These are phyloP conservation scores for Ustulina deusta DNA, from an alignment of 2,329 filamentous ascomycete genomes.

Conservation along the genomic window DNA sequence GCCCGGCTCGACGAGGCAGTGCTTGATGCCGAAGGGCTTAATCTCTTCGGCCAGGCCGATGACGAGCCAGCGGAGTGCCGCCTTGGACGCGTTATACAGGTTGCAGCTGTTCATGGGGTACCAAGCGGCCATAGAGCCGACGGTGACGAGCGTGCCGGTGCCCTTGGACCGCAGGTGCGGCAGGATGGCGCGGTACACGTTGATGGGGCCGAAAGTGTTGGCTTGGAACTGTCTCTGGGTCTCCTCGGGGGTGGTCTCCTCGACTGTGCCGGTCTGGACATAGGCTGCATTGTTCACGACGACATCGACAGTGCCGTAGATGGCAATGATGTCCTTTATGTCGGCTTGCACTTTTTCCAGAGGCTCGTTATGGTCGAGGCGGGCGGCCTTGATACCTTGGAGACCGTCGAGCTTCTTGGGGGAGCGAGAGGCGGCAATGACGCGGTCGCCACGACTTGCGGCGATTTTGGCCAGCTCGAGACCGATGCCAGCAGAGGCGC, in stretches of 20 bases:
- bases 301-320: conserved; percentile 57
- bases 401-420: conserved; percentile 50
- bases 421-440: conserved; percentile 61
- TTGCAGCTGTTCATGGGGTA: conserved; percentile 44
- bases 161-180: conserved; percentile 52
- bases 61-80: conserved; percentile 47
- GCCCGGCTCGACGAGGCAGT: conserved; percentile 54
- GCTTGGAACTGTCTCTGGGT: conserved; percentile 49
- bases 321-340: conserved; percentile 53
- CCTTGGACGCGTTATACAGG: conserved; percentile 54
- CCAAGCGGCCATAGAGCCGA: conserved; percentile 53
- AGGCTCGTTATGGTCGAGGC: conserved; percentile 57
- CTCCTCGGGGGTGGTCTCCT: conserved; percentile 52
- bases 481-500: conserved; percentile 61
- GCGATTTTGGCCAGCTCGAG: conserved; percentile 57
- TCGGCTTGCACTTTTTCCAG: conserved; percentile 52
- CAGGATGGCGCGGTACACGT: conserved; percentile 52
- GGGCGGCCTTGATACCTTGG: conserved; percentile 52
- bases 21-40: conserved; percentile 50
- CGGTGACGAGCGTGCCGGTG: conserved; percentile 53
- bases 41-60: conserved; percentile 49
- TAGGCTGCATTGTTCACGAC: conserved; percentile 62
- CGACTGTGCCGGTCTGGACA: conserved; percentile 57
- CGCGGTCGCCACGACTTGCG: conserved; percentile 58
- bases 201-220: conserved; percentile 55